Evolutionary conservation across 257 asterid species (phyloP), one percentile per base, ranked within the genome.

Genomic region (Nicotiana undulata): DNA sequence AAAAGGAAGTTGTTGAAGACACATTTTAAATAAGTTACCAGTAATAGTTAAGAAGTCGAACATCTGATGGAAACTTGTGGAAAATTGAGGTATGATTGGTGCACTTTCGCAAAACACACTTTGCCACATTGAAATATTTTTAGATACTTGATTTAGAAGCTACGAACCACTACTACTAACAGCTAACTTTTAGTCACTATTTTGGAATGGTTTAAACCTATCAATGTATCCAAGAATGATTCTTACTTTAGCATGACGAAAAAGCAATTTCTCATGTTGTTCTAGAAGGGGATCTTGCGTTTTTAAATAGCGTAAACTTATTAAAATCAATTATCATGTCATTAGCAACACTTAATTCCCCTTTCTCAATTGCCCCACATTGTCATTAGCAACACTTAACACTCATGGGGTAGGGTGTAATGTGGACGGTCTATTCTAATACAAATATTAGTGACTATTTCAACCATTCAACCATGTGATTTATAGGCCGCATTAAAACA

Each of bases 151-250:
- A 79, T 63, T 65, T 79, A 44, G 82, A 79, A 79, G 82, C 63
- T 63, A 79, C 64, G 53, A 79, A 79, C 74, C 75, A 79, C 82
- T 79, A 46, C n/a, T 61, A 79, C 77, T 7, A 63, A 52, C 51
- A 32, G 44, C 37, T 46, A 78, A 29, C 59, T 44, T 46, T 79
- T 58, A 8, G 82, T 79, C 64, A 63, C 24, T 4, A 6, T 72
- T 44, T 18, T 63, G 2, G 34, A 79, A 63, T 46, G 63, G 81
- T 44, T n/a, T 29, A 44, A 44, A 64, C 40, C 10, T 55, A 31
- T 63, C 53, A 79, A 49, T 40, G 46, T 61, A 46, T 17, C 77
- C 77, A 8, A 44, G 34, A 22, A 60, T 79, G 46, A 44, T 79
- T 79, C 82, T 79, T 63, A 26, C 82, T 40, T 79, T 40, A 61